A percentile compares a stretch with the other conserved stretches of the same genome.
phyloP scores from a whole-genome alignment of 1,139 yeast genomes.

The Protomyces inundatus region DNA sequence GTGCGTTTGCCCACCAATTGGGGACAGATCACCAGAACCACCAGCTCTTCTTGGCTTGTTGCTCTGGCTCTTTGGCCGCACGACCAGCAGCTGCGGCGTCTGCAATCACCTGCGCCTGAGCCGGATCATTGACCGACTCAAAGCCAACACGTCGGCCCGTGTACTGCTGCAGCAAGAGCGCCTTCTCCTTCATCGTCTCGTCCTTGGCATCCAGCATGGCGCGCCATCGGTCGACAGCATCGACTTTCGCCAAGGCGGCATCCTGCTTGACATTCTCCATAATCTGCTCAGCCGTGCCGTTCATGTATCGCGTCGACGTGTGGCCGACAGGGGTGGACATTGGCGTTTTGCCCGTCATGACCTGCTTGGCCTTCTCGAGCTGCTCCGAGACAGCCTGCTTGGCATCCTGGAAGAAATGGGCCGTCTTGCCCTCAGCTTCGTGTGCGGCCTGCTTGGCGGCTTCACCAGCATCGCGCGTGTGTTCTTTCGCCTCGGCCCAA shows the following conservation, averaged over 20 bases:
- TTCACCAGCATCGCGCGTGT: not conserved
- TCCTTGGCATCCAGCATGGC: slow-evolving; percentile 5
- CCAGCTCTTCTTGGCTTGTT: not conserved
- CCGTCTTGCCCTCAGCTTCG: not conserved
- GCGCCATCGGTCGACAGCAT: not conserved
- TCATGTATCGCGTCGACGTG: not conserved
- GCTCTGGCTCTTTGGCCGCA: not conserved
- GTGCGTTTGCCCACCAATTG: too few species aligned
- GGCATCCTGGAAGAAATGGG: not conserved
- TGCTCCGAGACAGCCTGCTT: slow-evolving; percentile 2
- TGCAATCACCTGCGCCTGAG: not conserved
- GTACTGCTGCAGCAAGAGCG: slow-evolving; percentile 1
- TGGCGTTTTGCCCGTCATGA: not conserved
- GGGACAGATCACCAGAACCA: not conserved
- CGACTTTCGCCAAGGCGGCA: slow-evolving; percentile 1
- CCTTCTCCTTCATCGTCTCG: slow-evolving; percentile 2
- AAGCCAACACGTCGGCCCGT: slow-evolving; percentile 13
- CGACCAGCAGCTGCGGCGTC: not conserved
- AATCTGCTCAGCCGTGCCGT: not conserved
- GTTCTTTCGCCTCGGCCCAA: not conserved
- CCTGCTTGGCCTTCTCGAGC: not conserved
- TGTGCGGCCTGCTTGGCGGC: not conserved
- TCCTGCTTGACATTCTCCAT: slow-evolving; percentile 7
- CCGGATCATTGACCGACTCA: slow-evolving; percentile 16
- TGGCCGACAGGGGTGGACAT: not conserved